A percentile compares a stretch with the other conserved stretches of the same genome.
Evolutionary conservation across 2,329 filamentous ascomycete species (phyloP).

Genomic region (Arthroderma uncinatum): DNA sequence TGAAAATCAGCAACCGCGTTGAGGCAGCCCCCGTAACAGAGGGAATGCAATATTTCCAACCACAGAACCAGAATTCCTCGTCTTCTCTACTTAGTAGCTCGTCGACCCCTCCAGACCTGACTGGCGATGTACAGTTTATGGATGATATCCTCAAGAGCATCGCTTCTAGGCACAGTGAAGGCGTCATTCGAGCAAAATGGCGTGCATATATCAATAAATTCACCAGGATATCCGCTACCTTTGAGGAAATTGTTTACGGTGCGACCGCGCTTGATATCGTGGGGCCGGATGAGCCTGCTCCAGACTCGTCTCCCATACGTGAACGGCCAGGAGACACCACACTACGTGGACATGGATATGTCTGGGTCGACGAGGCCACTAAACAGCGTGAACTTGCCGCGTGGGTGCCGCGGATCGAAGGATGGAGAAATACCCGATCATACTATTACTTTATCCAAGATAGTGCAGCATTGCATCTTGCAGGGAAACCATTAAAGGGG

Average conservation of each 20-base stretch:
- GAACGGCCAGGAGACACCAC: constrained; percentile 33
- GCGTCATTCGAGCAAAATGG: constrained; percentile 84
- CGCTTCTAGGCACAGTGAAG: constrained; percentile 73
- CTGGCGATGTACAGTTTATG: constrained; percentile 84
- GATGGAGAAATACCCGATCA: constrained; percentile 88
- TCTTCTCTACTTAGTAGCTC: constrained; percentile 14
- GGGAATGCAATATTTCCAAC: constrained; percentile 75
- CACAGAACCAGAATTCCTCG: constrained; percentile 41
- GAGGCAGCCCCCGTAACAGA: constrained; percentile 73
- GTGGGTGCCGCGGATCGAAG: constrained; percentile 86
- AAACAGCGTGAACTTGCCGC: constrained; percentile 80
- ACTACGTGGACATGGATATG: constrained; percentile 77
- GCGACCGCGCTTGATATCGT: constrained; percentile 74
- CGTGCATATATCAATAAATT: constrained; percentile 91
- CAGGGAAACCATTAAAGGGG: constrained; percentile 31
- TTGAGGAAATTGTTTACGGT: constrained; percentile 92
- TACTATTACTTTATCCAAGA: constrained; percentile 92
- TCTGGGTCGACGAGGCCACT: constrained; percentile 75
- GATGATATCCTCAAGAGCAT: constrained; percentile 74
- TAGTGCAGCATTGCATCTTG: constrained; percentile 30
- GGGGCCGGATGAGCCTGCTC: constrained; percentile 56
- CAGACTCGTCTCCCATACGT: constrained; percentile 28
- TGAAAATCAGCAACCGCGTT: constrained; percentile 87
- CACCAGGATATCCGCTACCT: constrained; percentile 80
- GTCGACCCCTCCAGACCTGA: constrained; percentile 49